A percentile compares a stretch with the other conserved stretches of the same genome.
phyloP scores from a whole-genome alignment of 345 rosid genomes.

The Passiflora organensis region DNA sequence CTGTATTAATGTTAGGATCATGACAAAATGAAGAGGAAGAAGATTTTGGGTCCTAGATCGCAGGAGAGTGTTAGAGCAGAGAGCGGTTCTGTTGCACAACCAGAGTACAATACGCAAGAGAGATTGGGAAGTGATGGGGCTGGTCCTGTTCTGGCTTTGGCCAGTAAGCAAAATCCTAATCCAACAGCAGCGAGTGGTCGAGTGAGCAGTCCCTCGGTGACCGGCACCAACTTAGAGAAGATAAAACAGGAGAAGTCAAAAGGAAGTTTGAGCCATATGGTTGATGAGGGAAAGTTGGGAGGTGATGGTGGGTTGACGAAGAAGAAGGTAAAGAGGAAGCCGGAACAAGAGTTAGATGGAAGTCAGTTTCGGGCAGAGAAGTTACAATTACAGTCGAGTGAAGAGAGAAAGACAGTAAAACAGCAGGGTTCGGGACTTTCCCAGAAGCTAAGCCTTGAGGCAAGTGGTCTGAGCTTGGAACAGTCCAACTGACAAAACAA shows the following conservation, averaged over 20 bases:
- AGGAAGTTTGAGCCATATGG: constrained; percentile 35
- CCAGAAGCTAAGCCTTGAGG: constrained; percentile 32
- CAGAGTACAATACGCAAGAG: constrained; percentile 34
- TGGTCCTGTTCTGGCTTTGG: constrained; percentile 32
- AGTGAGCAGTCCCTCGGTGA: constrained; percentile 36
- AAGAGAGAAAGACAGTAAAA: constrained; percentile 36
- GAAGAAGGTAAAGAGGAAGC: constrained; percentile 57
- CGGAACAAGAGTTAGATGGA: constrained; percentile 42
- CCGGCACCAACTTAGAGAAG: constrained; percentile 36
- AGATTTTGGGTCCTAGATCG: constrained; percentile 35
- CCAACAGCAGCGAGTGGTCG: constrained; percentile 28
- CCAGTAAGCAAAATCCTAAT: constrained; percentile 33
- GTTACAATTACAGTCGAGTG: constrained; percentile 17
- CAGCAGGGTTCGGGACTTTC: constrained; percentile 23
- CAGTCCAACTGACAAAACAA: constrained; percentile 44
- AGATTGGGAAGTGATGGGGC: constrained; percentile 32
- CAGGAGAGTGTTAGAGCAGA: constrained; percentile 44
- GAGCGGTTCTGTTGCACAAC: constrained; percentile 31
- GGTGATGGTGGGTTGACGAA: constrained; percentile 30
- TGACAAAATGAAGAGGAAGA: constrained; percentile 57
- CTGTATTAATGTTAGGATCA: constrained; percentile 35
- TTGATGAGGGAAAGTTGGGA: constrained; percentile 40
- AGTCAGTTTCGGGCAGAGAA: constrained; percentile 24
- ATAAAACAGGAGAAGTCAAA: constrained; percentile 51
- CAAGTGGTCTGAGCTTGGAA: constrained; percentile 33